Evolutionary conservation across 768 basidiomycete genomes (phyloP).

Genomic region (Rhodosporidiobolus sp.): DNA sequence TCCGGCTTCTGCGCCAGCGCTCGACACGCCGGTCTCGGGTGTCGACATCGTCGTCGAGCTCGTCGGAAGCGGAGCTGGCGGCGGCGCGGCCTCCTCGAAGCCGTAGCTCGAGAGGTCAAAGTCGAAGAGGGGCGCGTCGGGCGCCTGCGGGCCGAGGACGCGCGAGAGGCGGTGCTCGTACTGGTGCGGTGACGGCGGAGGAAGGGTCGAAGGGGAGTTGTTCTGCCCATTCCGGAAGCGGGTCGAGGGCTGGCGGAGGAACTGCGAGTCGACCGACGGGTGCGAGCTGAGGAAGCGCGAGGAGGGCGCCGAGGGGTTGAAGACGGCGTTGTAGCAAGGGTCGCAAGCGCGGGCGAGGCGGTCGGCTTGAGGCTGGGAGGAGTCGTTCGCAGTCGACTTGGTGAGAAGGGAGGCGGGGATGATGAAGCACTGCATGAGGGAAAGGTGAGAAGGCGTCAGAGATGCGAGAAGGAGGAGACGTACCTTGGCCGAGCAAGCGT

Average conservation of each 20-base stretch:
- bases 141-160: background rate
- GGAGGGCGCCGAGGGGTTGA: slow-evolving; percentile 46
- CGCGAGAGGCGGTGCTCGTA: slow-evolving; percentile 1
- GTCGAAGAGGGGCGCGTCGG: slow-evolving; percentile 3
- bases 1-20: background rate
- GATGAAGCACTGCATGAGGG: slow-evolving; percentile 66
- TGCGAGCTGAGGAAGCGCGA: slow-evolving; percentile 21
- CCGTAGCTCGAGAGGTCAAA: background rate
- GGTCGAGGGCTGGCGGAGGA: background rate
- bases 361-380: background rate
- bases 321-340: slow-evolving; percentile 79
- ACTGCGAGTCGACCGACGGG: background rate
- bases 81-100: background rate
- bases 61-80: background rate
- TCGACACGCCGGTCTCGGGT: background rate
- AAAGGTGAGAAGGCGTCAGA: background rate
- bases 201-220: background rate
- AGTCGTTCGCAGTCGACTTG: background rate
- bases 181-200: background rate
- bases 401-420: slow-evolving; percentile 52
- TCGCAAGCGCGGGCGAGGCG: slow-evolving; percentile 73
- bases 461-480: slow-evolving; percentile 34
- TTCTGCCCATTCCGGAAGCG: background rate
- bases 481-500: slow-evolving; percentile 75
- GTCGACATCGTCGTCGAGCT: background rate